Evolutionary conservation across 495 filamentous ascomycete genomes (phyloP), one percentile per base, ranked within the genome.

Genomic region (Sabuloglossum arenarium): DNA sequence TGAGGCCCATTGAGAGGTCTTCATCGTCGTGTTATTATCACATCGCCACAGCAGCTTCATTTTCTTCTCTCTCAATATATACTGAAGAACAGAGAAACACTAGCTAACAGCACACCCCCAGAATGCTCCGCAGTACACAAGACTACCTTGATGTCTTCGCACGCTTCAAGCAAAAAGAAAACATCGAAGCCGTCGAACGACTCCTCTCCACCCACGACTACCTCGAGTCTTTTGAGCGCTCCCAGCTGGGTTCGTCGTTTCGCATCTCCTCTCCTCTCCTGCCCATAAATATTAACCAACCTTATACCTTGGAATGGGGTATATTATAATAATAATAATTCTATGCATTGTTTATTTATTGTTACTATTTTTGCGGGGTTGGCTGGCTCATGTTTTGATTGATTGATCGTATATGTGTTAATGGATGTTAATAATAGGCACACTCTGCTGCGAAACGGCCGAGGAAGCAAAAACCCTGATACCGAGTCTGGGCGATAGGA

Each of bases 381-480:
- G n/a, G n/a, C n/a, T n/a, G n/a, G n/a, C n/a, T n/a, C n/a, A n/a
- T n/a, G n/a, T n/a, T n/a, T n/a, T n/a, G n/a, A n/a, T n/a, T n/a
- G n/a, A n/a, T n/a, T n/a, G n/a, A n/a, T n/a, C n/a, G n/a, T 30
- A 19, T n/a, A 8, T 39, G 34, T 8, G 8, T 39, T 39, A 39
- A 16, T 39, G 8, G 16, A 16, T 8, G 16, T 8, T 39, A 8
- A 39, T 39, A 16, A 56, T 60, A 93, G 90, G 86, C 6, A 88
- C 86, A 56, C 74, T 98, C 24, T 94, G 87, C 69, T 94, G 88
- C 64, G 88, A 94, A 61, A 82, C 77, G 24, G 81, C 84, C 43
- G 93, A 98, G 61, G 91, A 98, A 72, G 93, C 91, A 61, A 94
- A 95, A 73, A 94, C 86, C 9, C 74, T 98, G 47, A 94, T 98